Base-by-base conservation (phyloP, 2,329 filamentous ascomycete species). In the Colletotrichum caudatum region DNA sequence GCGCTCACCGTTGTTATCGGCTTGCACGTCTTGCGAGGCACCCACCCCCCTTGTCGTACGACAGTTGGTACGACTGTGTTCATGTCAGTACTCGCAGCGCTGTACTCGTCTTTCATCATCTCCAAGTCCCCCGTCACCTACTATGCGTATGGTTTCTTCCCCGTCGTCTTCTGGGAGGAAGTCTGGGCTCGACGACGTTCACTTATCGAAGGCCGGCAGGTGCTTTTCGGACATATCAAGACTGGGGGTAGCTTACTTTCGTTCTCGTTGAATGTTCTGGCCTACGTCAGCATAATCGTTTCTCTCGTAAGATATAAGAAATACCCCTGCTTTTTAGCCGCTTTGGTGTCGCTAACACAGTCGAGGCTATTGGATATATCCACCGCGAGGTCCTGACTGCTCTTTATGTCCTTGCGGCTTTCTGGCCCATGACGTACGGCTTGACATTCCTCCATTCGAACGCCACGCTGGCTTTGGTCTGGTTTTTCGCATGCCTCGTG, bases 161-260 rank as follows among this genome's bases (percentile, higher is more conserved):
- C 96, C 0, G 91, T 97, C 2, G 88, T 94, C 69, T 98, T 99
- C 83, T 99, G 96, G 96, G 95, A 98, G 81, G 95, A 98, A 78
- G 93, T 98, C 0, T 95, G 92, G 80, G 93, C 93, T 3, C 90
- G 93, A 37, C 88, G 94, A 67, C 85, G 87, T 57, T 93, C 93
- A 53, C 81, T 98, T 16, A 77, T 83, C 7, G 87, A 90, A 73
- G 95, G 94, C 3, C 86, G 88, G 63, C 87, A 86, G 74, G 86
- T 89, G 61, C 83, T 98, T 11, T 91, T 97, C 74, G 87, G 89
- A 0, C 88, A 95, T 75, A 83, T 95, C 53, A 85, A 87, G 66
- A 90, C 91, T 0, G 82, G 87, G 37, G 83, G 86, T 29, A 89
- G 88, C 35, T 81, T 88, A 39, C 74, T 88, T 29, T 87, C 88